Percentiles rank a stretch among this genome's conserved stretches.
phyloP scores from a whole-genome alignment of 371 early-diverging fungal genomes.

The Lichtheimia ramosa region DNA sequence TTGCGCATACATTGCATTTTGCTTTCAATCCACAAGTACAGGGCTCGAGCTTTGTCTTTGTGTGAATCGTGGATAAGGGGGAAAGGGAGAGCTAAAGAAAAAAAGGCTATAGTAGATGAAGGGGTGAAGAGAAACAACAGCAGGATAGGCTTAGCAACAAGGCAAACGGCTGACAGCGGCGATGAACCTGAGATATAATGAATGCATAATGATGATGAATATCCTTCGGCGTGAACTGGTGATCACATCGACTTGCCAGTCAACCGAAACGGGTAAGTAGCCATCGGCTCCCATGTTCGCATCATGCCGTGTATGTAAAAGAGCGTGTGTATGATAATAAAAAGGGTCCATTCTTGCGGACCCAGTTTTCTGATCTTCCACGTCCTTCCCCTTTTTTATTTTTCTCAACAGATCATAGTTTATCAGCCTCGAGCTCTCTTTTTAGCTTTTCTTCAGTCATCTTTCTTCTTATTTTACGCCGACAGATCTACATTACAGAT shows the following conservation, averaged over 20 bases:
- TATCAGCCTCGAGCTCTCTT: conserved; percentile 1
- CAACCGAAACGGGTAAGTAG: too few species aligned
- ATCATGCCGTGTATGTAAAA: conserved; percentile 15
- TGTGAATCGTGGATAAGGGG: background rate
- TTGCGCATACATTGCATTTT: conserved; percentile 14
- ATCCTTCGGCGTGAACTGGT: background rate
- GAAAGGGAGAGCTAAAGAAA: background rate
- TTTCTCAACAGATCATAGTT: conserved; percentile 2
- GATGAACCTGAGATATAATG: background rate
- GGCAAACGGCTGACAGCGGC: too few species aligned
- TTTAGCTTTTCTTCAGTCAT: conserved; percentile 12
- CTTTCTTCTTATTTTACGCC: conserved; percentile 6
- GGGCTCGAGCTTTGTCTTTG: too few species aligned
- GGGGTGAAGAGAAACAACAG: background rate
- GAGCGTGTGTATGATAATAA: conserved; percentile 10
- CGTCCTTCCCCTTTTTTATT: conserved; percentile 15
- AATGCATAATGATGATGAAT: background rate
- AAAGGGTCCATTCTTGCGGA: conserved; percentile 15
- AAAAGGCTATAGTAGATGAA: background rate
- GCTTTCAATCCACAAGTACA: too few species aligned
- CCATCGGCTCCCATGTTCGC: conserved; percentile 1
- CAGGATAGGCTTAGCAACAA: too few species aligned
- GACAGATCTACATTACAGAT: too few species aligned
- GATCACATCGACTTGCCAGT: too few species aligned
- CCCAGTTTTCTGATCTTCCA: conserved; percentile 11